Evolutionary conservation across 2,329 filamentous ascomycete genomes (phyloP), one percentile per base, ranked within the genome.

Genomic region (Phaeosphaeriaceae sp.): DNA sequence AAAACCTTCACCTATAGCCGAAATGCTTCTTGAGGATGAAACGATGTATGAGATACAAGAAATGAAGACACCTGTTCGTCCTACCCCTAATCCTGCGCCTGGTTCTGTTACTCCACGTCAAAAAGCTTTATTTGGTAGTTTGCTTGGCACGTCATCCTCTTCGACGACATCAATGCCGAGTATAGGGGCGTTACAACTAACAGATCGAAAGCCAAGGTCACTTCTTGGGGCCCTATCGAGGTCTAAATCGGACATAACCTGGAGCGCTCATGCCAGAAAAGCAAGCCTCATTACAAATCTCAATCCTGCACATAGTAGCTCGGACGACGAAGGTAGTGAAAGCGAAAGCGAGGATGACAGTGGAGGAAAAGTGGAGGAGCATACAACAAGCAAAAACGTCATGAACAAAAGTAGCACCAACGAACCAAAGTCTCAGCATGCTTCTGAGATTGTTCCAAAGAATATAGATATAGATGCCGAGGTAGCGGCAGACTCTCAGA

Each of bases 81-180:
- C 46, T 13, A 43, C 50, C 5, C 58, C 55, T 34, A 26, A 40
- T 4, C 21, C 39, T n/a, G 49, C 50, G 6, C 54, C 63, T 36
- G 67, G 65, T 15, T 69, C 71, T 1, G 61, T 71, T 4, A 74
- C 73, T 15, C 73, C 73, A 8, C 65, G 66, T 16, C 71, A 75
- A 36, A 68, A 64, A 23, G 56, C 61, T 11, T 55, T 73, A 12
- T 74, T 74, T 50, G 63, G 56, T 23, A 66, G 67, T 36, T 46
- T 74, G 9, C 35, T 74, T 11, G 63, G 58, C n/a, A 63, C 66
- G n/a, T 56, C 61, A 15, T 47, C 63, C 9, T 60, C 66, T 4
- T 51, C 58, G 0, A 53, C 41, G 23, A 71, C 67, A 21, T 63
- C 67, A 13, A 67, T 70, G 60, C 67, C 68, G 26, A 69, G 56